Base-by-base conservation (phyloP, 2,329 filamentous ascomycete species). In the Emmonsiellopsis sp. region DNA sequence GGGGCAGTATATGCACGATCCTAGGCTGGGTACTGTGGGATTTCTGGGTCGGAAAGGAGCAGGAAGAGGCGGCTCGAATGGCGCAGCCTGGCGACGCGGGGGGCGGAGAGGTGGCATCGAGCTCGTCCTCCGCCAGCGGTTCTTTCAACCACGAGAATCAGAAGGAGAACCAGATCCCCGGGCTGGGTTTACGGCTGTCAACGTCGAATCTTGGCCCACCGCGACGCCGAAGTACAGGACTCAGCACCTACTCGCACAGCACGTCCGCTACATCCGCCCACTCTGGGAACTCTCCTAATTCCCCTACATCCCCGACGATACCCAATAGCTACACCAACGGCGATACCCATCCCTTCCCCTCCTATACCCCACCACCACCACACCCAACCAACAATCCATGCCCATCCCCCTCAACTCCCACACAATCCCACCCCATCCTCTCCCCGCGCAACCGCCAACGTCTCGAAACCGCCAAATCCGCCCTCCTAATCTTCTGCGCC, bases 21-120 rank as follows among this genome's bases (percentile, higher is more conserved):
- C 70, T 92, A 15, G 91, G 91, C 11, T 98, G 92, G 92, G 74
- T 89, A 13, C 69, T 96, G 7, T 95, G 91, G 87, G 92, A 97
- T 63, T 83, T 82, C 65, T 97, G 92, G 93, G 82, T 93, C 52
- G 84, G 86, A 52, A 80, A 86, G 63, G 82, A 86, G 62, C 79
- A 86, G 65, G 74, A 52, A 71, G 77, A 62, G 73, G 73, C 34
- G 62, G 70, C 50, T 55, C 65, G 46, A 65, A 60, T 63, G 10
- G 54, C 61, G 5, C 59, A 62, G 43, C 61, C 58, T 42, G 54
- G 55, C 10, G 63, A 70, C 56, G 65, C 61, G 20, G 54, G 56
- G 13, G 56, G 57, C 8, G 69, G 65, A n/a, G 31, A 44, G 65
- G 60, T 0, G 34, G 34, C 37, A 31, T 32, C 34, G 10, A 40